These are phyloP conservation scores for Omphalea diandra DNA, from an alignment of 441 rosid species.

Conservation along the genomic window DNA sequence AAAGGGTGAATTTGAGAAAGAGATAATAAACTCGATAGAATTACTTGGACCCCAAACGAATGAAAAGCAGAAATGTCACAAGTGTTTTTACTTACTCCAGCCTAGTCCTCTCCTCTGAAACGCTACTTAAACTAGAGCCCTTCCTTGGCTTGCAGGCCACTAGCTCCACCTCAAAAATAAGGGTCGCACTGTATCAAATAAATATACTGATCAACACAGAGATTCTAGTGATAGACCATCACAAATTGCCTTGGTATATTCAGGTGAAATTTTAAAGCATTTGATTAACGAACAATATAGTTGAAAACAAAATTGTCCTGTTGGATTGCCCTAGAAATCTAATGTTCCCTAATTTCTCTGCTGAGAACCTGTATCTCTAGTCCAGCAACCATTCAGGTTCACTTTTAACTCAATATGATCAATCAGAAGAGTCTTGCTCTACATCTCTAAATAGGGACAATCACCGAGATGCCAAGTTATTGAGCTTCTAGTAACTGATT, in stretches of 20 bases:
- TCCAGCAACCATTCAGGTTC: background rate
- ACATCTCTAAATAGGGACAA: background rate
- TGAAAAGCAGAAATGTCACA: background rate
- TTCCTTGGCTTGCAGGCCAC: conserved; percentile 80
- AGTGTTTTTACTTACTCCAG: conserved; percentile 72
- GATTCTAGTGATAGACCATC: background rate
- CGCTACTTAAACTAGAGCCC: conserved; percentile 66
- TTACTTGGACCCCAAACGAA: background rate
- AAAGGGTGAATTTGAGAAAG: background rate
- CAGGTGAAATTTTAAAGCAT: too few species aligned
- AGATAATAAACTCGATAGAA: too few species aligned
- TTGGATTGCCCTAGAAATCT: background rate
- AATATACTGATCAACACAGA: conserved; percentile 1
- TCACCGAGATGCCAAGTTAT: background rate
- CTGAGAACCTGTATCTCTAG: background rate
- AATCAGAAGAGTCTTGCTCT: background rate
- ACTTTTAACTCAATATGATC: background rate
- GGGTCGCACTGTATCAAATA: conserved; percentile 66
- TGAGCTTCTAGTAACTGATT: background rate
- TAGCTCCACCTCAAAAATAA: conserved; percentile 83
- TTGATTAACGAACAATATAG: too few species aligned
- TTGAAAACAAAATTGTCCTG: background rate
- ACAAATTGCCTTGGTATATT: too few species aligned
- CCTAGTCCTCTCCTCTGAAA: conserved; percentile 86
- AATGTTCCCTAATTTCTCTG: background rate